A percentile compares a stretch with the other conserved stretches of the same genome.
Conservation (phyloP, 2,329 filamentous ascomycete species). For the Phialemonium atrogriseum region DNA sequence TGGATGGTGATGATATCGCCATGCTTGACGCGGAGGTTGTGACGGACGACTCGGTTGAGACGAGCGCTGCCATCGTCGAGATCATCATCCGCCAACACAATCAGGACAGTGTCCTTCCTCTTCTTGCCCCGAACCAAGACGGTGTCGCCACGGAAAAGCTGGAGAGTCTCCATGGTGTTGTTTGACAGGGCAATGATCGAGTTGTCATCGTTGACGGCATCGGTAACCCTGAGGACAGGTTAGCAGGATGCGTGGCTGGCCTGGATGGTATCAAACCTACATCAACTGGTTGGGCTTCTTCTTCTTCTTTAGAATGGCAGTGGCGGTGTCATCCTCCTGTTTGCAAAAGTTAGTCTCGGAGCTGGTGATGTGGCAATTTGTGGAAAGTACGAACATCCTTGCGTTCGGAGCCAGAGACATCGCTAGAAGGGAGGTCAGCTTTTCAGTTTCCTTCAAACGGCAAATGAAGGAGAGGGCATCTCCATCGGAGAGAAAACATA, state of each 20-base stretch:
- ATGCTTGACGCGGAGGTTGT: constrained; percentile 97
- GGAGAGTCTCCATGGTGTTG: constrained; percentile 96
- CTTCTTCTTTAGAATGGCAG: constrained; percentile 99
- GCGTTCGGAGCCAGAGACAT: constrained; percentile 80
- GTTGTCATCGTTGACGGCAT: constrained; percentile 99
- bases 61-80: constrained; percentile 94
- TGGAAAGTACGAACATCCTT: constrained; percentile 61
- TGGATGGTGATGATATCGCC: constrained; percentile 97
- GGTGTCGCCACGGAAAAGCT: constrained; percentile 97
- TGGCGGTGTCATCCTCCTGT: constrained; percentile 83
- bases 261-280: constrained; percentile 44
- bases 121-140: constrained; percentile 99
- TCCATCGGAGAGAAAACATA: constrained; percentile 36
- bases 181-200: constrained; percentile 97
- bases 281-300: constrained; percentile 99
- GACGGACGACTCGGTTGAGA: constrained; percentile 96
- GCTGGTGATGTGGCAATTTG: constrained; percentile 13
- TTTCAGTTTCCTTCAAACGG: constrained; percentile 3
- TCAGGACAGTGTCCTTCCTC: constrained; percentile 97
- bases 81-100: constrained; percentile 94
- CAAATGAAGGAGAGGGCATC: background rate
- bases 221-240: constrained; percentile 69
- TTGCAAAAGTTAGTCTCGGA: constrained; percentile 22
- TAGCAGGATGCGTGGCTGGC: too few relatives aligned
- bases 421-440: constrained; percentile 48